Base-by-base conservation (phyloP, 78 protist species). In the Isochrysis galbana region DNA sequence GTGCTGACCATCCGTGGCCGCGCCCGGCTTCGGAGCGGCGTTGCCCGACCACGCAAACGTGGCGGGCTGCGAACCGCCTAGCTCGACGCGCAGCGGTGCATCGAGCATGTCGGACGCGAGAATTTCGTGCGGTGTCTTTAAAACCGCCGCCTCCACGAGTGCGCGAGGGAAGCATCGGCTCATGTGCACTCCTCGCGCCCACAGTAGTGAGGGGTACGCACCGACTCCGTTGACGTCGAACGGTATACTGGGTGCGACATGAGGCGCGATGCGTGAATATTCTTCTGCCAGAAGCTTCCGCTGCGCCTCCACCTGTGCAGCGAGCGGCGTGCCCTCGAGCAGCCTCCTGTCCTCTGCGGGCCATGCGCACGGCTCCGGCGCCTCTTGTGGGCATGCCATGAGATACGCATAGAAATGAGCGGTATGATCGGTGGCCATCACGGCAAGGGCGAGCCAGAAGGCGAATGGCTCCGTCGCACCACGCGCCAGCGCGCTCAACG, bases 321-420 rank as follows among this genome's bases (percentile, higher is more conserved):
- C 87, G 19, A 78, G 47, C 87, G 87, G 51, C 51, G 87, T 78
- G 36, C 87, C 87, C 4, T 39, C 51, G 38, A 78, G 87, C 36
- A 42, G 51, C 51, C 17, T 19, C 39, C 46, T 45, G 17, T 38
- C 7, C 46, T 1, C 51, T 0, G 32, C 87, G 17, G 19, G 5
- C 87, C 87, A 78, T 21, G 51, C 47, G 34, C 29, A 25, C 32
- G 87, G 87, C 38, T 78, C 87, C 21, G 87, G 87, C 32, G 87
- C 87, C 38, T 38, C 87, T 2, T 21, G 21, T 0, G 87, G 87
- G 39, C 38, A 14, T 19, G 87, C 22, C 1, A 10, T 36, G 22
- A 78, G 87, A 48, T 78, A 78, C 11, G 47, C 34, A 2, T 0
- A 19, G 4, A 1, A 23, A 34, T 5, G 22, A 11, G 36, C 19